phyloP scores from a whole-genome alignment of 1,284 basidiomycete genomes.

The Mycena sp. region DNA sequence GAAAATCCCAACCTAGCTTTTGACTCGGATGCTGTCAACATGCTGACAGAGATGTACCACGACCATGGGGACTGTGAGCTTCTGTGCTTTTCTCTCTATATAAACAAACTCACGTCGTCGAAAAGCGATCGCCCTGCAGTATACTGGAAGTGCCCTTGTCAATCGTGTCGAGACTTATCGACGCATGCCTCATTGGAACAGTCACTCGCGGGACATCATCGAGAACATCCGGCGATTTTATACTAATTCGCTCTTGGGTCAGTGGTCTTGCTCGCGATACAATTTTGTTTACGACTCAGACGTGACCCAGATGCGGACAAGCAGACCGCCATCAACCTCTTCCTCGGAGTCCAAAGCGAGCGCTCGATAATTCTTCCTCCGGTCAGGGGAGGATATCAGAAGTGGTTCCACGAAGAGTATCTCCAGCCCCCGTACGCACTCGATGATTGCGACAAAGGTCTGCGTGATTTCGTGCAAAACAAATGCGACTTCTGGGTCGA shows the following conservation, averaged over 20 bases:
- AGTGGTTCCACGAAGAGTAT: constrained; percentile 84
- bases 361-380: constrained; percentile 56
- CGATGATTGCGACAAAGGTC: constrained; percentile 62
- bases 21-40: constrained; percentile 96
- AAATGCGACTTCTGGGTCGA: constrained; percentile 87
- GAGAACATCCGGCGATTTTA: constrained; percentile 97
- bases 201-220: constrained; percentile 96
- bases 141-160: constrained; percentile 95
- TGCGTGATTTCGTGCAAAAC: constrained; percentile 65
- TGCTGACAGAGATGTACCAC: constrained; percentile 99
- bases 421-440: constrained; percentile 70
- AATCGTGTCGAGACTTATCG: constrained; percentile 98
- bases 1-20: constrained; percentile 88
- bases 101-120: background rate
- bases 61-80: constrained; percentile 91
- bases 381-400: constrained; percentile 73
- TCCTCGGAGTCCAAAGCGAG: constrained; percentile 85
- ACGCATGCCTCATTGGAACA: constrained; percentile 97
- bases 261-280: constrained; percentile 24
- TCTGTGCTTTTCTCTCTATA: background rate
- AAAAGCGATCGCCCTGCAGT: constrained; percentile 96
- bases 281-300: background rate
- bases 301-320: constrained; percentile 95
- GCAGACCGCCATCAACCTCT: constrained; percentile 97
- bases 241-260: constrained; percentile 91